Conservation (phyloP, 208 protist genomes). For the Tritrichomonas foetus region DNA sequence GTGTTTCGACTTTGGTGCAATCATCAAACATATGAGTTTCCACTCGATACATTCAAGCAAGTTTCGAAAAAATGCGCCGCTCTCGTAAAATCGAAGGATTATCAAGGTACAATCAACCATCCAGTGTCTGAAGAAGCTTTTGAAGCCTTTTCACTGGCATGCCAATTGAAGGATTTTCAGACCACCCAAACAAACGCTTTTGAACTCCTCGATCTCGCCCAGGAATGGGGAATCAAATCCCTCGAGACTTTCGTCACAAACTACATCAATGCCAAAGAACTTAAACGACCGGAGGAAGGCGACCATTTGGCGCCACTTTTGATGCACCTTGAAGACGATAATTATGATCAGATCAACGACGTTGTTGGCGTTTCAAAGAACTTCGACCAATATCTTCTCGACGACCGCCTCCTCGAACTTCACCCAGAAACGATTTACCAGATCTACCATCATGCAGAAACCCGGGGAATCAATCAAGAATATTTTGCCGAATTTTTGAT, state of each 20-base stretch:
- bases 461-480: background rate
- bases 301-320: background rate
- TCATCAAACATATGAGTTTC: too few relatives aligned
- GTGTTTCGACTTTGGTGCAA: too few relatives aligned
- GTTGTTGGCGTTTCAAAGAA: too few relatives aligned
- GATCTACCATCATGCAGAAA: background rate
- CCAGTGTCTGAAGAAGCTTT: background rate
- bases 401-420: background rate
- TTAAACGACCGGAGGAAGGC: background rate
- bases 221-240: background rate
- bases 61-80: too few relatives aligned
- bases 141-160: background rate
- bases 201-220: background rate
- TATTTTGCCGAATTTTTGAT: background rate
- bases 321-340: too few relatives aligned
- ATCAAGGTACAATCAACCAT: too few relatives aligned
- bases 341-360: too few relatives aligned
- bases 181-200: background rate
- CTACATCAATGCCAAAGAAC: background rate
- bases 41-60: too few relatives aligned
- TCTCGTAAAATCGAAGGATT: too few relatives aligned
- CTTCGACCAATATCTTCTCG: background rate
- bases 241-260: background rate
- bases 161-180: background rate
- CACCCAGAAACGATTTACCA: background rate